Base-by-base conservation (phyloP, 257 asterid species). In the Ilex asprella region DNA sequence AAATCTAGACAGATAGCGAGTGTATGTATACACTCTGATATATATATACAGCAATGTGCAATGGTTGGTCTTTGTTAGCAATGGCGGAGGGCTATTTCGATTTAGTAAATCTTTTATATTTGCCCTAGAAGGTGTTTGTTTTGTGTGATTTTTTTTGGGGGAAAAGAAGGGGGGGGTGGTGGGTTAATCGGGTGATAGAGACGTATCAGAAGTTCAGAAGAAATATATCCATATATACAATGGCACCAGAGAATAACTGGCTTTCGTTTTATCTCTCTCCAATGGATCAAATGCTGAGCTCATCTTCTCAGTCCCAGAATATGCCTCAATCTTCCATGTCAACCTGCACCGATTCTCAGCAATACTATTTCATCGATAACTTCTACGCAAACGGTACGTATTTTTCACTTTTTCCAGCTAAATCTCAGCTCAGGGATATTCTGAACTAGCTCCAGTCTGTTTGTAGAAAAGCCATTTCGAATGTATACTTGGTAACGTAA, bases 271-370 rank as follows among this genome's bases (percentile, higher is more conserved):
- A 2, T 3, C 1, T 12, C 4, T 11, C 54, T 53, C 57, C 57
- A 21, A n/a, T 10, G 30, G 57, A 21, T 21, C 27, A 53, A 53
- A 53, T 53, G 57, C 57, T 53, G 57, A 53, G 7, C 30, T 53
- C 57, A 7, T 53, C 57, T 16, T 53, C 57, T 3, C 30, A 53
- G 15, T 16, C 57, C 11, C 57, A 53, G 57, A 46, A 6, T 1
- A 50, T 53, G 29, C 57, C 15, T 53, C 57, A 53, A 53, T 53
- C 57, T 14, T 6, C 57, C 30, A 53, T 53, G 57, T 53, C 57
- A 6, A 7, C 57, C 3, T 53, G n/a, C 15, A 46, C 11, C 10
- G 57, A 53, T 53, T n/a, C 57, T 14, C 57, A 53, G 30, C 57
- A 15, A 14, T 53, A 14, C 57, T 53, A 53, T 16, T 53, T 53